phyloP scores from a whole-genome alignment of 495 filamentous ascomycete genomes.

The Xylaria intraflava region DNA sequence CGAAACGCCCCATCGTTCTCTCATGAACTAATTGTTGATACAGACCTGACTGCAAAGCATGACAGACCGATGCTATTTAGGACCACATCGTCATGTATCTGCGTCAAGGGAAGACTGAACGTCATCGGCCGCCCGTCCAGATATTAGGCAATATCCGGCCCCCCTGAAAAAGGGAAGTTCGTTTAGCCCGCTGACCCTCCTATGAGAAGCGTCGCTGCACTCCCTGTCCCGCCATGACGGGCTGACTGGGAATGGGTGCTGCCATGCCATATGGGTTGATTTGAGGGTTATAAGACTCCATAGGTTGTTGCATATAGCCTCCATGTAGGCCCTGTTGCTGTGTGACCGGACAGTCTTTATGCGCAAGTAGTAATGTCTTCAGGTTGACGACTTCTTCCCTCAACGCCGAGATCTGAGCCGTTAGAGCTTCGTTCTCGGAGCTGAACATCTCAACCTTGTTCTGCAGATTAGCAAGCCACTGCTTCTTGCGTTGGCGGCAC shows the following conservation, averaged over 20 bases:
- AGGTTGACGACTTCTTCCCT: slow-evolving; percentile 90
- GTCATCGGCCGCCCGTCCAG: not conserved
- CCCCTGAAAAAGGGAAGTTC: no score
- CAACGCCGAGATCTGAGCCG: slow-evolving; percentile 70
- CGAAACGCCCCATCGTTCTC: slow-evolving; percentile 28
- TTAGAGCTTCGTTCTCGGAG: slow-evolving; percentile 83
- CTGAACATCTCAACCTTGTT: slow-evolving; percentile 89
- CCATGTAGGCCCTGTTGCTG: slow-evolving; percentile 75
- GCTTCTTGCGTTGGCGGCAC: slow-evolving; percentile 97
- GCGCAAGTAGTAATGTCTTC: slow-evolving; percentile 86
- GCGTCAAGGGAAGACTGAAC: not conserved
- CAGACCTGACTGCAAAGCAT: slow-evolving; percentile 22
- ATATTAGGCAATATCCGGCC: not conserved
- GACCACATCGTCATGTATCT: not conserved
- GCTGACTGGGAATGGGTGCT: slow-evolving; percentile 44
- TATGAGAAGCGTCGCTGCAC: slow-evolving; percentile 49
- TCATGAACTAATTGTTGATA: slow-evolving; percentile 31
- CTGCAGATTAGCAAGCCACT: slow-evolving; percentile 95
- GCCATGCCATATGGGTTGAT: slow-evolving; percentile 71
- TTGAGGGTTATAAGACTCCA: slow-evolving; percentile 49
- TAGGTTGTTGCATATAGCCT: slow-evolving; percentile 54
- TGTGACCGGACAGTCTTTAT: slow-evolving; percentile 94
- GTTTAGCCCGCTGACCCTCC: slow-evolving; percentile 8
- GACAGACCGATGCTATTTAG: not conserved
- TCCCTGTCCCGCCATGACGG: slow-evolving; percentile 49